These are phyloP conservation scores for Leccinellum albellum DNA, from an alignment of 768 basidiomycete species.

Conservation along the genomic window DNA sequence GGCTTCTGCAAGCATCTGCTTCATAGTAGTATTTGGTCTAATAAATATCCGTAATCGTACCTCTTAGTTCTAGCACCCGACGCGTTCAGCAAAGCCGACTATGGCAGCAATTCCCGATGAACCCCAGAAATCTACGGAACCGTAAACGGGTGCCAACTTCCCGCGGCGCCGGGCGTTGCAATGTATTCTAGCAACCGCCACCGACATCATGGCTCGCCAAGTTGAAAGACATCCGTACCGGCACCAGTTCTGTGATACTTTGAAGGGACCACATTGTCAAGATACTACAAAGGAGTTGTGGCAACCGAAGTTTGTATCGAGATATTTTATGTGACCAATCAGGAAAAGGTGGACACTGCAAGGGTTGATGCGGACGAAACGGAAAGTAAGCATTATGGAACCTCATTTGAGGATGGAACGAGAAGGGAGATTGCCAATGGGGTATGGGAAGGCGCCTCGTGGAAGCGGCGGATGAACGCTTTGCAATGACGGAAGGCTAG, in stretches of 20 bases:
- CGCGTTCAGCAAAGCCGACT: not conserved
- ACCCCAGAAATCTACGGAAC: not conserved
- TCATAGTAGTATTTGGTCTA: not conserved
- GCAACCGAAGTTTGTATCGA: not conserved
- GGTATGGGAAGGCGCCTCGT: slow-evolving; percentile 12
- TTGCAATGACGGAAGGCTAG: slow-evolving; percentile 21
- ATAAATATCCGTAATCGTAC: not conserved
- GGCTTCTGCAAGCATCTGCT: not conserved
- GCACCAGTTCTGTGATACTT: not conserved
- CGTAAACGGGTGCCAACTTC: not conserved
- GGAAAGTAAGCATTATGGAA: slow-evolving; percentile 19
- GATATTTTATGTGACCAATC: not conserved
- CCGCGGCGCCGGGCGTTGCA: not conserved
- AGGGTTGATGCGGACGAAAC: slow-evolving; percentile 6
- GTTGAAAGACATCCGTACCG: not conserved
- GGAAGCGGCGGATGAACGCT: slow-evolving; percentile 22
- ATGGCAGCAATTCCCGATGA: not conserved
- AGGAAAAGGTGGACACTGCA: not conserved
- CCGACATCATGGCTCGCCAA: not conserved
- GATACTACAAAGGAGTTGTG: not conserved
- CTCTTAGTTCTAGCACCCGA: not conserved
- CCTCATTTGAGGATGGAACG: slow-evolving; percentile 8
- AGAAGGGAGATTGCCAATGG: slow-evolving; percentile 14
- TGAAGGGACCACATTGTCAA: not conserved
- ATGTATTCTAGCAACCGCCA: not conserved